Evolutionary conservation across 192 early-diverging fungal species (phyloP), one percentile per base, ranked within the genome.

Genomic region (Obelidium mucronatum): DNA sequence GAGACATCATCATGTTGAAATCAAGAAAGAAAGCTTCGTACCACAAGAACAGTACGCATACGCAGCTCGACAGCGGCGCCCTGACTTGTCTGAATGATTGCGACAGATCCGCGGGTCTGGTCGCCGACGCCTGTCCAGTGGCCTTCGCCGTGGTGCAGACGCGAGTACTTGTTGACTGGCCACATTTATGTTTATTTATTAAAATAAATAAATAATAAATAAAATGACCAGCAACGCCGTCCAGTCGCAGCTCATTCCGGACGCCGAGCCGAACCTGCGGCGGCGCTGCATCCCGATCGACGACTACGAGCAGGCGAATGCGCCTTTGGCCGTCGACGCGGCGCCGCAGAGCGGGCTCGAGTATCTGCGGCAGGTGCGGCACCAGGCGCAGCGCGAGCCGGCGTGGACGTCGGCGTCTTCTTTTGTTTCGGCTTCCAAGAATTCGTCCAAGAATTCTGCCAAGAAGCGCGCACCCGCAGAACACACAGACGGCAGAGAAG

Each of bases 291-390:
- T 73, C 26, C 64, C 70, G 39, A 28, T 67, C 28, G 78, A 75
- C 64, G 71, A 64, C 53, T 79, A 75, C 51, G 35, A 69, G 36
- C 76, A 79, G 40, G 13, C 62, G n/a, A 26, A 60, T 15, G 61
- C 71, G 35, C 73, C 73, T 24, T 54, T 78, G 5, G 62, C 59
- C 37, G 30, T 8, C 37, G 19, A 11, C 40, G 39, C 13, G 5
- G 36, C 55, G 11, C 75, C 76, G 2, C 22, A 39, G 11, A 39
- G 34, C 22, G 76, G 76, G 5, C 69, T 73, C 24, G 68, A 74
- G 71, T 78, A 73, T 40, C 42, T 78, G 19, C 67, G 70, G 0
- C 48, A 40, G 56, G 70, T 78, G 26, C n/a, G 70, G 44, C 44
- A 48, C 44, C 11, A 48, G 44, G 44, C 44, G 11, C 44, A 48